These are phyloP conservation scores for Chalciporus chontae DNA, from an alignment of 768 basidiomycete genomes.

Conservation along the genomic window DNA sequence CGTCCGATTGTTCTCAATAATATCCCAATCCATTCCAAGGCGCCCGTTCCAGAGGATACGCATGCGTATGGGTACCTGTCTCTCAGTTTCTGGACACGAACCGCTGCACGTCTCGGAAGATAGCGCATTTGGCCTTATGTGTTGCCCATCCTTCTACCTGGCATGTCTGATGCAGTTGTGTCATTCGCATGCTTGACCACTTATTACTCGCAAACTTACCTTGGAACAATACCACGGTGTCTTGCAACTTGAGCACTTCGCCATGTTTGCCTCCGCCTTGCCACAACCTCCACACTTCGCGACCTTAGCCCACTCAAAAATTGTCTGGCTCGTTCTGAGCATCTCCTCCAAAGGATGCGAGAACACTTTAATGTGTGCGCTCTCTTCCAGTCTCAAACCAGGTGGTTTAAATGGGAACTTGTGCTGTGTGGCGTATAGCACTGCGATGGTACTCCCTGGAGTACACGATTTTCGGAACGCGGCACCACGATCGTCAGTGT, in stretches of 20 bases:
- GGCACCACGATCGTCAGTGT: conserved; percentile 30
- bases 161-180: conserved; percentile 15
- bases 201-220: conserved; percentile 10
- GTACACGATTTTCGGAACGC: conserved; percentile 19
- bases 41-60: conserved; percentile 18
- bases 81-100: conserved; percentile 29
- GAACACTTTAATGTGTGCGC: conserved; percentile 22
- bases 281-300: conserved; percentile 24
- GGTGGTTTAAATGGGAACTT: conserved; percentile 29
- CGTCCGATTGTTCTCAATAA: conserved; percentile 6
- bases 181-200: conserved; percentile 3
- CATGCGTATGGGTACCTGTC: conserved; percentile 7
- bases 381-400: conserved; percentile 27
- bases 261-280: conserved; percentile 13
- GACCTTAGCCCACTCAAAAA: conserved; percentile 19
- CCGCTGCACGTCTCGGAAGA: conserved; percentile 29
- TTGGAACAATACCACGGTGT: conserved; percentile 29
- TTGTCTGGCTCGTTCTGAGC: conserved; percentile 19
- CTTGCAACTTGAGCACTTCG: conserved; percentile 28
- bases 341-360: conserved; percentile 26
- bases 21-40: conserved; percentile 12
- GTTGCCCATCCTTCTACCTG: conserved; percentile 19
- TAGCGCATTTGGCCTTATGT: conserved; percentile 23
- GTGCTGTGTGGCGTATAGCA: conserved; percentile 30
- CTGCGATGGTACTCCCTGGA: conserved; percentile 29